phyloP scores from a whole-genome alignment of 768 basidiomycete genomes.

The Pulveroboletus ravenelii region DNA sequence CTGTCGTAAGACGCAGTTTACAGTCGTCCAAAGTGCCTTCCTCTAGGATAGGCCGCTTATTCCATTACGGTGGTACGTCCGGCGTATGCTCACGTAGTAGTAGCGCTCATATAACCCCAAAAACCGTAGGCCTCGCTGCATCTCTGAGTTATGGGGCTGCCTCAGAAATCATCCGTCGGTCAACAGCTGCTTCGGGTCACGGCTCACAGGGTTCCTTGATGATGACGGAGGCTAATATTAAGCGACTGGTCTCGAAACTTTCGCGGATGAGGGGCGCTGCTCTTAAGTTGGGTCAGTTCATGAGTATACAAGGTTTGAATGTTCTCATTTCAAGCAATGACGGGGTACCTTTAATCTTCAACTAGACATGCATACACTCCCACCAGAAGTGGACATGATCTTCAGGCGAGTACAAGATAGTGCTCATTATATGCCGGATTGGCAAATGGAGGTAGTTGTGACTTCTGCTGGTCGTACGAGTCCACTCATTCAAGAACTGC shows the following conservation, averaged over 20 bases:
- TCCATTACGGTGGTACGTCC: conserved; percentile 85
- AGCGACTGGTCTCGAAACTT: conserved; percentile 86
- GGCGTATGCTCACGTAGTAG: background rate
- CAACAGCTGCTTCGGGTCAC: conserved; percentile 38
- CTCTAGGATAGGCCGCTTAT: conserved; percentile 80
- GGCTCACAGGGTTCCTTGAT: conserved; percentile 51
- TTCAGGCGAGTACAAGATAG: conserved; percentile 89
- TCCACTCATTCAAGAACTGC: background rate
- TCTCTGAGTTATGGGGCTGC: conserved; percentile 88
- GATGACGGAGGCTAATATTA: conserved; percentile 89
- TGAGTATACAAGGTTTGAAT: conserved; percentile 84
- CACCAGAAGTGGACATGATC: conserved; percentile 82
- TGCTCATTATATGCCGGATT: conserved; percentile 98
- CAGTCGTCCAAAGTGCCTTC: conserved; percentile 89
- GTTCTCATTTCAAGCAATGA: background rate
- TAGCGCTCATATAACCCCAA: background rate
- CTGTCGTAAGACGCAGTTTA: conserved; percentile 38
- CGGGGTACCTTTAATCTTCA: background rate
- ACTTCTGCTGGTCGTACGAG: background rate
- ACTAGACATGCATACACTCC: conserved; percentile 82
- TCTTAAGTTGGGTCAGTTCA: conserved; percentile 92
- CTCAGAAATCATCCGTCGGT: conserved; percentile 74
- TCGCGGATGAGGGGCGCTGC: conserved; percentile 96
- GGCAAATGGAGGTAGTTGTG: conserved; percentile 84
- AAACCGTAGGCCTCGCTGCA: conserved; percentile 74